Evolutionary conservation across 2,329 filamentous ascomycete genomes (phyloP), one percentile per base, ranked within the genome.

Genomic region (Mycogone perniciosa): DNA sequence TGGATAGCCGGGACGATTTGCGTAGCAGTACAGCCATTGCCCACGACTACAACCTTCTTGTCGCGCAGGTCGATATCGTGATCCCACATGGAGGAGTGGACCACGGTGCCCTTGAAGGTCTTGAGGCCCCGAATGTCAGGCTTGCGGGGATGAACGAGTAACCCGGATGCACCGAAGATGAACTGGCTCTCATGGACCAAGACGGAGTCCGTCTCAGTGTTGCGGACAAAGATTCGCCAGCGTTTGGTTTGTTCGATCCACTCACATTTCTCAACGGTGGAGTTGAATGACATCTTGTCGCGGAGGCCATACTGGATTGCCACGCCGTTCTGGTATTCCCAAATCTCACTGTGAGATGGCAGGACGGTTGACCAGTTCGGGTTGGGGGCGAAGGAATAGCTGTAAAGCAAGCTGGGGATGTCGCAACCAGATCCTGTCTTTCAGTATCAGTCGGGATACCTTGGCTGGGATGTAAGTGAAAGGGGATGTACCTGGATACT

Each of bases 361-460:
- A 83, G 76, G 37, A 80, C 70, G 38, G 79, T 72, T 0, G 71
- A 74, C 82, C 83, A 86, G 53, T 80, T 67, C 0, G 77, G 76
- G 52, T 85, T 85, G 1, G 78, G 75, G 13, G 73, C 72, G 60
- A 82, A 86, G 1, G 77, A 78, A 46, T 75, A 79, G 59, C 82
- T 81, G 60, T 86, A 86, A 7, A 81, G 73, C 46, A 79, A 72
- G 3, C 75, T 72, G 3, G 81, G 80, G 0, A 85, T 72, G 40
- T 83, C 79, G 58, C 79, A 82, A 6, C 79, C 78, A 49, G 62
- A 65, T 5, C 64, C 62, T 64, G 27, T n/a, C 51, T 20, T 7
- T 7, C 44, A 47, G 33, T 8, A 11, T 37, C 13, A 10, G 11
- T 30, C 26, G 10, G n/a, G 13, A 6, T 3, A 13, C 31, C 33